A percentile compares a stretch with the other conserved stretches of the same genome.
Evolutionary conservation across 345 rosid genomes (phyloP).

Genomic region (Brassica carinata): DNA sequence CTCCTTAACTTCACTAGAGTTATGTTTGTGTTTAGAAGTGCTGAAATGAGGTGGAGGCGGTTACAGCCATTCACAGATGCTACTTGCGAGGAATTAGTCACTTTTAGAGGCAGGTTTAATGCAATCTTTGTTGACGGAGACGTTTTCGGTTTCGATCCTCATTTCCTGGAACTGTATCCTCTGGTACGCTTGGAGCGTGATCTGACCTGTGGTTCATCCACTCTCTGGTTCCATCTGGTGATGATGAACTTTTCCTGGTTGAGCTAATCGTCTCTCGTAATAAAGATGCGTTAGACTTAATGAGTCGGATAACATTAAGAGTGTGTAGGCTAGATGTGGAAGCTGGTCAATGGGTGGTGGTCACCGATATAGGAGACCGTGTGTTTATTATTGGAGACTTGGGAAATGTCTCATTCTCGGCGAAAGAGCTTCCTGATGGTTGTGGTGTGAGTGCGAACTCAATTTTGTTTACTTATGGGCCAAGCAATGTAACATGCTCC

Average conservation of each 20-base stretch:
- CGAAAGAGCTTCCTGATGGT: not conserved
- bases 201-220: not conserved
- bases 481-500: no score
- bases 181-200: not conserved
- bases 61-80: not conserved
- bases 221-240: not conserved
- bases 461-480: no score
- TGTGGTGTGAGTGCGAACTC: not conserved
- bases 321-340: constrained; percentile 3
- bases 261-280: not conserved
- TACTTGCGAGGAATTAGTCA: not conserved
- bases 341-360: not conserved
- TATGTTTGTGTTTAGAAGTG: constrained; percentile 13
- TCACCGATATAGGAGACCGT: not conserved
- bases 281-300: not conserved
- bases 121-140: not conserved
- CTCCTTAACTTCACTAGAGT: not conserved
- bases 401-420: not conserved
- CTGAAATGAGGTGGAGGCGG: constrained; percentile 18
- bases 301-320: no score
- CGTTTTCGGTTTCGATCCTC: constrained; percentile 1
- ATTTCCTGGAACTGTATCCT: not conserved
- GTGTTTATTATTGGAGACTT: not conserved
- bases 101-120: not conserved
- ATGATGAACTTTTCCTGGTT: constrained; percentile 13